Evolutionary conservation across 2,329 filamentous ascomycete genomes (phyloP).

Genomic region (Grosmannia clavigera): DNA sequence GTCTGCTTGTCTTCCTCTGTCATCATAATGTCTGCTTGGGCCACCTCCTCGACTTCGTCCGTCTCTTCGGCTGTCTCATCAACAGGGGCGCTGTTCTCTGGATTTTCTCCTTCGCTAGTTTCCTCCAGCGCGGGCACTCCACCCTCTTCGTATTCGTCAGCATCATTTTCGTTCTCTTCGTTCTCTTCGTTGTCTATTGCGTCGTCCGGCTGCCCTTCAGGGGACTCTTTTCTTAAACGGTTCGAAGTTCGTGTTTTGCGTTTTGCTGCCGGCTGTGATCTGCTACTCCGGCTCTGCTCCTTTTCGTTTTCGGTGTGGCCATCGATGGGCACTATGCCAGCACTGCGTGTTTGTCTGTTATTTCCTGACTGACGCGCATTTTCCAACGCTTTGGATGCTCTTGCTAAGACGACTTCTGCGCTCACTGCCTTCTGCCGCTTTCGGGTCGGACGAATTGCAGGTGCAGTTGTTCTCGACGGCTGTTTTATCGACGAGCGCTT

Average conservation of each 20-base stretch:
- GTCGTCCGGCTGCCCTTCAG: neutral
- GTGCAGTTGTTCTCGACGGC: neutral
- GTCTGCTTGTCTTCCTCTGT: neutral
- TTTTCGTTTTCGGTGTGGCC: neutral
- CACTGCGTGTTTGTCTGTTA: neutral
- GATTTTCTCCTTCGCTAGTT: neutral
- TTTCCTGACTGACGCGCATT: neutral
- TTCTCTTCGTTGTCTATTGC: neutral
- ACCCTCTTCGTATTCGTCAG: neutral
- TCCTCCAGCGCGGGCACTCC: neutral
- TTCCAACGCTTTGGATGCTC: neutral
- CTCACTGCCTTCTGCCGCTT: neutral
- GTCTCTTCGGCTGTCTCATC: neutral
- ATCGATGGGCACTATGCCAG: neutral
- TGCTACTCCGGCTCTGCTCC: neutral
- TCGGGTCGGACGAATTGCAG: neutral
- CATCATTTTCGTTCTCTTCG: neutral
- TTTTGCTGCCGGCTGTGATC: neutral
- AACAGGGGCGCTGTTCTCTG: neutral
- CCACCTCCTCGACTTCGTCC: neutral
- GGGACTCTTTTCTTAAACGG: neutral
- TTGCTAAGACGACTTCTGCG: neutral
- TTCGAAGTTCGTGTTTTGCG: neutral
- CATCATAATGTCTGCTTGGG: neutral
- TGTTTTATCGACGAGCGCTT: neutral